phyloP scores from a whole-genome alignment of 2,329 filamentous ascomycete species.

The Rutstroemia sp. region DNA sequence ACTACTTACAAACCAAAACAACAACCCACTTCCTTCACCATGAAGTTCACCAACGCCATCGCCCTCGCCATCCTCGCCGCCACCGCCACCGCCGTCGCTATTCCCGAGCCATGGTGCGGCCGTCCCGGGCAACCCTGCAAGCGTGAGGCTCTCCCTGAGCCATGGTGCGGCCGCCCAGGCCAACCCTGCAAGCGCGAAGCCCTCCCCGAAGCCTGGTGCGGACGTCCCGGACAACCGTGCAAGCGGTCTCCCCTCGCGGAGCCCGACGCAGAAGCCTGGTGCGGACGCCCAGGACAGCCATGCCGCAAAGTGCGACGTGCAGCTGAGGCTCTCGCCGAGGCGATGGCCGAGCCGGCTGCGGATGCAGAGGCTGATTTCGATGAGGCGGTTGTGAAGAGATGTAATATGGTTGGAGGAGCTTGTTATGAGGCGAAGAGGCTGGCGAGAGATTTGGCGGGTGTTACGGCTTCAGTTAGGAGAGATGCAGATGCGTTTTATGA shows the following conservation, averaged over 20 bases:
- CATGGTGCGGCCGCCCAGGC: conserved; percentile 4
- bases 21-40: not conserved
- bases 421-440: conserved; percentile 12
- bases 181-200: conserved; percentile 8
- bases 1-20: not conserved
- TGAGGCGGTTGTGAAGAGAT: conserved; percentile 5
- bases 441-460: conserved; percentile 8
- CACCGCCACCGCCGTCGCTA: conserved; percentile 1
- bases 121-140: conserved; percentile 6
- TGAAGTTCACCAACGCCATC: conserved; percentile 11
- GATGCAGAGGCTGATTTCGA: not conserved
- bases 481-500: conserved; percentile 1
- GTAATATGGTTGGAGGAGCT: conserved; percentile 11
- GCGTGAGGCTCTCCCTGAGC: not conserved
- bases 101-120: conserved; percentile 9
- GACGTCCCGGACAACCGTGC: conserved; percentile 6
- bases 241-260: conserved; percentile 1
- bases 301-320: conserved; percentile 6
- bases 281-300: conserved; percentile 2
- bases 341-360: not conserved
- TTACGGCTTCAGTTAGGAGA: not conserved
- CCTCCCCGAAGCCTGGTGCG: conserved; percentile 17
- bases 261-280: not conserved
- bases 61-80: conserved; percentile 8
- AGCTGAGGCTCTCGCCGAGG: conserved; percentile 7